phyloP scores from a whole-genome alignment of 1,284 basidiomycete species.

The Psilocybe mexicana region DNA sequence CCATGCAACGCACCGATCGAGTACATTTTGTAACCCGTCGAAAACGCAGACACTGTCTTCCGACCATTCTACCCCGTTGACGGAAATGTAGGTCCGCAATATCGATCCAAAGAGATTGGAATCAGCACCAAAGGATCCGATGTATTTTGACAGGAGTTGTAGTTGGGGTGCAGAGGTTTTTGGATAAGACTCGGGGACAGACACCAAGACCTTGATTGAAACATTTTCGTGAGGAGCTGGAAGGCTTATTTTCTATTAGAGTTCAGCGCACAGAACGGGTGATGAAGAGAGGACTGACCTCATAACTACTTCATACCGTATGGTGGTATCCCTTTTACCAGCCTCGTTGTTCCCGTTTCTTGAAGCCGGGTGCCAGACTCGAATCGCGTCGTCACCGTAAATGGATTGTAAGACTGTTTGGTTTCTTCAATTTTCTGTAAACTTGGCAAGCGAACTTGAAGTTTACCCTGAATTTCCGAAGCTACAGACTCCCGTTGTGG shows the following conservation, averaged over 20 bases:
- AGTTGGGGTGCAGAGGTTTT: conserved; percentile 73
- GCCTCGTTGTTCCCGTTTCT: conserved; percentile 14
- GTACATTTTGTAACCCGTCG: conserved; percentile 81
- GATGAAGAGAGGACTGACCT: conserved; percentile 31
- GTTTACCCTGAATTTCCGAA: conserved; percentile 67
- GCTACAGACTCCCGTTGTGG: conserved; percentile 58
- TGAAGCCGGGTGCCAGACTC: conserved; percentile 46
- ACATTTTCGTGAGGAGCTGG: conserved; percentile 59
- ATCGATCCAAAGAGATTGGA: conserved; percentile 73
- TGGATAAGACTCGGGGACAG: conserved; percentile 76
- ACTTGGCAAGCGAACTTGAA: not conserved
- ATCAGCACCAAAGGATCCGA: conserved; percentile 79
- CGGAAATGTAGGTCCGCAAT: conserved; percentile 81
- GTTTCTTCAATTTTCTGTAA: conserved; percentile 6
- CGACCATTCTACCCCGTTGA: conserved; percentile 72
- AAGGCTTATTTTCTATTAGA: conserved; percentile 35
- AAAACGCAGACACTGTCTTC: conserved; percentile 82
- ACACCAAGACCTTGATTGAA: conserved; percentile 68
- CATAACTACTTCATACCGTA: conserved; percentile 62
- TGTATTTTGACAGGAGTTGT: conserved; percentile 83
- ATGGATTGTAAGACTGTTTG: conserved; percentile 76
- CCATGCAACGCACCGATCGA: conserved; percentile 70
- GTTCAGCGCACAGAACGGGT: not conserved
- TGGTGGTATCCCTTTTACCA: conserved; percentile 26
- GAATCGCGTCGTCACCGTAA: conserved; percentile 71